These are phyloP conservation scores for Viridothelium virens DNA, from an alignment of 495 filamentous ascomycete genomes.

Conservation along the genomic window DNA sequence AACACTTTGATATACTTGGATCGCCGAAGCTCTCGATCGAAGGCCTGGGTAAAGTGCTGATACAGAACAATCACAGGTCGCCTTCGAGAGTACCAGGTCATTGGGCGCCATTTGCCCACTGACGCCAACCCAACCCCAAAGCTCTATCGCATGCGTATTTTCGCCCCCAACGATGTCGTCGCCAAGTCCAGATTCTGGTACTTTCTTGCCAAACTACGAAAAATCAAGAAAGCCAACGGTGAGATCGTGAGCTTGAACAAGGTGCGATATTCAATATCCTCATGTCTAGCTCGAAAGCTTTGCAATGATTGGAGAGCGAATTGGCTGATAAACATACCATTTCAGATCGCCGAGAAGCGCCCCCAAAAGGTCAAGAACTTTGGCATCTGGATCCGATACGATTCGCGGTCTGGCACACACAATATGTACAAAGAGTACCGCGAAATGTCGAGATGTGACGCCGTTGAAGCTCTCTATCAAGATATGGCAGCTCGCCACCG, in stretches of 20 bases:
- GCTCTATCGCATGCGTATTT: slow-evolving; percentile 99
- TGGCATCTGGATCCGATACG: slow-evolving; percentile 99
- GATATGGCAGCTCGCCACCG: slow-evolving; percentile 99
- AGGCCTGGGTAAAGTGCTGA: not conserved
- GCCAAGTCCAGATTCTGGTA: slow-evolving; percentile 99
- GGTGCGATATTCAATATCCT: slow-evolving; percentile 50
- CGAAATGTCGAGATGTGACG: slow-evolving; percentile 89
- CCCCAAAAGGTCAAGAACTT: slow-evolving; percentile 99
- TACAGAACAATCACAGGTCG: slow-evolving; percentile 55
- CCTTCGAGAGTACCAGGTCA: slow-evolving; percentile 99
- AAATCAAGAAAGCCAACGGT: slow-evolving; percentile 99
- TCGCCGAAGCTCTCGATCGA: not conserved
- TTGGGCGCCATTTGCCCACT: slow-evolving; percentile 95
- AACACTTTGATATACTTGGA: not conserved
- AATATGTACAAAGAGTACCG: slow-evolving; percentile 99
- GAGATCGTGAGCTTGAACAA: slow-evolving; percentile 96
- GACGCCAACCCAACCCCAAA: slow-evolving; percentile 92
- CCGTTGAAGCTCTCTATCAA: slow-evolving; percentile 95
- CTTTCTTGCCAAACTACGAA: slow-evolving; percentile 95
- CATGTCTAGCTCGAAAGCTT: not conserved
- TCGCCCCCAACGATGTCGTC: slow-evolving; percentile 92
- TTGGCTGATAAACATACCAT: slow-evolving; percentile 12
- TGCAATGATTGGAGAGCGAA: not conserved
- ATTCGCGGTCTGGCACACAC: slow-evolving; percentile 98
- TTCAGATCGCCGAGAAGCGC: slow-evolving; percentile 93